Percentiles rank a stretch among this genome's conserved stretches.
Conservation (phyloP, 202 grass and related monocot genomes). For the Setaria italica region DNA sequence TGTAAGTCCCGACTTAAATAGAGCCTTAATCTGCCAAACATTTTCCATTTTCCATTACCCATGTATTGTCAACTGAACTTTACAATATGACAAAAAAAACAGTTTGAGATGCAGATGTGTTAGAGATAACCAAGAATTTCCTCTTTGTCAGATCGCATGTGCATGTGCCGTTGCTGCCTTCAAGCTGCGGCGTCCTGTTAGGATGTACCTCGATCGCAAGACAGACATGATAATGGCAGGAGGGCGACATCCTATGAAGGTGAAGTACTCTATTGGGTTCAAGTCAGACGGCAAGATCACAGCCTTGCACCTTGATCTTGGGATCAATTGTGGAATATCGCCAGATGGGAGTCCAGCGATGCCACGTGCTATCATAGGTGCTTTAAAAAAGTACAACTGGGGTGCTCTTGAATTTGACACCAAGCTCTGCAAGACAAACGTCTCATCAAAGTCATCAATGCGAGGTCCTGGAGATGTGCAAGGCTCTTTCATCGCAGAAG, state of each 20-base stretch:
- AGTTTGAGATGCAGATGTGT: not conserved
- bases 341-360: conserved; percentile 46
- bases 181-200: conserved; percentile 70
- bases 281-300: conserved; percentile 83
- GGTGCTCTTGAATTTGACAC: conserved; percentile 59
- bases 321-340: conserved; percentile 71
- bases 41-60: conserved; percentile 2
- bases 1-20: conserved; percentile 42
- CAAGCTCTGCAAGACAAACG: conserved; percentile 86
- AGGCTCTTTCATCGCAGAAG: conserved; percentile 89
- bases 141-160: conserved; percentile 52
- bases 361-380: conserved; percentile 2
- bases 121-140: not conserved
- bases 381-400: conserved; percentile 92
- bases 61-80: not conserved
- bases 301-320: conserved; percentile 67
- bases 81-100: not conserved
- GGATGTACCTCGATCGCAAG: conserved; percentile 84
- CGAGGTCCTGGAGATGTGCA: conserved; percentile 77
- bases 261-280: conserved; percentile 76
- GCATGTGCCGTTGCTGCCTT: conserved; percentile 79
- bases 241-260: conserved; percentile 81
- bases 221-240: conserved; percentile 88
- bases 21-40: not conserved
- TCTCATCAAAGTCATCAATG: conserved; percentile 73